Percentiles rank a stretch among this genome's conserved stretches.
Evolutionary conservation across 306 rosid genomes (phyloP).

Genomic region (Cajanus cajan): DNA sequence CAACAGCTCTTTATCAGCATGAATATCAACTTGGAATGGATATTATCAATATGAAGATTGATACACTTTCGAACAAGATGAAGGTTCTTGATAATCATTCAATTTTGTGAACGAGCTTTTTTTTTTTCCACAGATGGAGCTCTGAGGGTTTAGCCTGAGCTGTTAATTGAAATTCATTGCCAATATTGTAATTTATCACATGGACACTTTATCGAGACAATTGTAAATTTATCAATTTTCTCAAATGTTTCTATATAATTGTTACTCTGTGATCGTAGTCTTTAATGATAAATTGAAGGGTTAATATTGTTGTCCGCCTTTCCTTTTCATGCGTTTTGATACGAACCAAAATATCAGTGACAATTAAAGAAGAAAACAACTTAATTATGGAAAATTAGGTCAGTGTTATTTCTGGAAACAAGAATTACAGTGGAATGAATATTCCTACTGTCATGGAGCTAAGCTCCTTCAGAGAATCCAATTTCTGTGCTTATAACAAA

Average conservation of each 20-base stretch:
- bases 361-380: no score
- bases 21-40: slow-evolving; percentile 12
- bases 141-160: slow-evolving; percentile 6
- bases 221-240: slow-evolving; percentile 28
- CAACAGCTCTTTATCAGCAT: not conserved
- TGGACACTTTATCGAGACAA: slow-evolving; percentile 25
- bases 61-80: not conserved
- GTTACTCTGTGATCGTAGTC: not conserved
- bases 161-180: not conserved
- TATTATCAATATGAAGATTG: slow-evolving; percentile 17
- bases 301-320: not conserved
- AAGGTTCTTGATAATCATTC: not conserved
- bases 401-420: no score
- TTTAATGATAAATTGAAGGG: not conserved
- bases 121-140: slow-evolving; percentile 27
- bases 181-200: slow-evolving; percentile 3
- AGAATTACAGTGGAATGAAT: no score
- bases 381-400: no score
- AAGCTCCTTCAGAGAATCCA: no score
- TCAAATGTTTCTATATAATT: not conserved
- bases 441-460: no score
- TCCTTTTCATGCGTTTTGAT: slow-evolving; percentile 1
- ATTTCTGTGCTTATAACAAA: no score
- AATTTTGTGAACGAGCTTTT: slow-evolving; percentile 9
- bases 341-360: no score